Evolutionary conservation across 192 early-diverging fungal genomes (phyloP).

Genomic region (Backusella macrospora): DNA sequence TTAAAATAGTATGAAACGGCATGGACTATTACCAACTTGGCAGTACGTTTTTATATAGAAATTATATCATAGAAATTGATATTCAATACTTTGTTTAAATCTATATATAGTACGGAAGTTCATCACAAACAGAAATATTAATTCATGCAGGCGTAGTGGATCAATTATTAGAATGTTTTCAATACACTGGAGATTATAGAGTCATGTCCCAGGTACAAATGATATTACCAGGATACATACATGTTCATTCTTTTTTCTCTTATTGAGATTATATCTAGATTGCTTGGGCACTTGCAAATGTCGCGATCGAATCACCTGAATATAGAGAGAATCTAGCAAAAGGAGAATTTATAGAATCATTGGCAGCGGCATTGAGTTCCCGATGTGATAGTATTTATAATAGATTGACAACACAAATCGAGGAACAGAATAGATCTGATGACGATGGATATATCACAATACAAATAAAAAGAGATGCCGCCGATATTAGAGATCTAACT

Average conservation of each 20-base stretch:
- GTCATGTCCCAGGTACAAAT: constrained; percentile 30
- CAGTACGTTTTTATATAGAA: constrained; percentile 17
- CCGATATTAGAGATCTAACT: constrained; percentile 25
- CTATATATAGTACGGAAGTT: constrained; percentile 25
- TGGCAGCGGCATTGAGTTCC: constrained; percentile 10
- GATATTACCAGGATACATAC: background rate
- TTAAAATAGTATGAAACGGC: constrained; percentile 32
- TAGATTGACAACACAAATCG: background rate
- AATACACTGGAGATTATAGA: background rate
- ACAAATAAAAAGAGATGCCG: constrained; percentile 13
- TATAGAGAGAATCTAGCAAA: constrained; percentile 24
- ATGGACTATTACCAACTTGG: constrained; percentile 36
- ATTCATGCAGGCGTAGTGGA: constrained; percentile 23
- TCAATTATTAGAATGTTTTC: constrained; percentile 22
- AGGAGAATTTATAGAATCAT: constrained; percentile 21
- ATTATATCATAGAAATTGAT: too few relatives aligned
- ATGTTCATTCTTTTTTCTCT: background rate
- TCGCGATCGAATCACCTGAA: constrained; percentile 24
- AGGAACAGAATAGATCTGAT: background rate
- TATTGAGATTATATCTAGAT: background rate
- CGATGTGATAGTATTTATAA: constrained; percentile 21
- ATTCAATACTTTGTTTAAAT: background rate
- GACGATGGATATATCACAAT: constrained; percentile 3
- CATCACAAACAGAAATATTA: constrained; percentile 25
- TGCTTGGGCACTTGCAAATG: constrained; percentile 34